A percentile compares a stretch with the other conserved stretches of the same genome.
phyloP scores from a whole-genome alignment of 345 rosid species.

The Euclidium syriacum region DNA sequence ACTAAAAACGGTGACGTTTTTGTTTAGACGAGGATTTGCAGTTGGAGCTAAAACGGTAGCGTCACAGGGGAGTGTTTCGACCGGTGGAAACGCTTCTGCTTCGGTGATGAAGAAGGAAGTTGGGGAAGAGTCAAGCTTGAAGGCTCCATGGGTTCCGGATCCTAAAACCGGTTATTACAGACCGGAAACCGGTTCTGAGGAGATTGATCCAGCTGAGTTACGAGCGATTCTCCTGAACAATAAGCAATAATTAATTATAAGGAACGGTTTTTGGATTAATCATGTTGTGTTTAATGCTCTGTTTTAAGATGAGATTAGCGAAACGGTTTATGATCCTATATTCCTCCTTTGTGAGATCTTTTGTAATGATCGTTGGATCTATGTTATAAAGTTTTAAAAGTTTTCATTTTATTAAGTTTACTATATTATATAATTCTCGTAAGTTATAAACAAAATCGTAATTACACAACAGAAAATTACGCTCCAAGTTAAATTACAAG shows the following conservation, averaged over 20 bases:
- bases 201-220: conserved; percentile 61
- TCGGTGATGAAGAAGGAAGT: conserved; percentile 38
- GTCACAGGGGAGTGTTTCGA: conserved; percentile 26
- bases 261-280: background rate
- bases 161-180: conserved; percentile 81
- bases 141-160: conserved; percentile 75
- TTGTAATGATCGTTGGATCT: conserved; percentile 2
- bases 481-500: background rate
- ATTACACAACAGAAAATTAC: background rate
- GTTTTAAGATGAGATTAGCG: background rate
- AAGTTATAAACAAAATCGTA: background rate
- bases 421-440: too few species aligned
- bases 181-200: conserved; percentile 54
- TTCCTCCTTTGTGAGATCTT: background rate
- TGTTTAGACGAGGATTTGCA: conserved; percentile 27
- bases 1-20: background rate
- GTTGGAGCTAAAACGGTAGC: conserved; percentile 28
- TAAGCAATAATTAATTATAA: conserved; percentile 25
- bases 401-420: background rate
- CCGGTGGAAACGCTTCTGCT: conserved; percentile 20
- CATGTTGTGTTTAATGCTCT: background rate
- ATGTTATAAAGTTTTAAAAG: background rate
- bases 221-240: conserved; percentile 61
- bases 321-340: background rate
- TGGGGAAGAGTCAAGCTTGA: conserved; percentile 41